Evolutionary conservation across 2,329 filamentous ascomycete species (phyloP).

Genomic region (Aspergillus quadrilineatus): DNA sequence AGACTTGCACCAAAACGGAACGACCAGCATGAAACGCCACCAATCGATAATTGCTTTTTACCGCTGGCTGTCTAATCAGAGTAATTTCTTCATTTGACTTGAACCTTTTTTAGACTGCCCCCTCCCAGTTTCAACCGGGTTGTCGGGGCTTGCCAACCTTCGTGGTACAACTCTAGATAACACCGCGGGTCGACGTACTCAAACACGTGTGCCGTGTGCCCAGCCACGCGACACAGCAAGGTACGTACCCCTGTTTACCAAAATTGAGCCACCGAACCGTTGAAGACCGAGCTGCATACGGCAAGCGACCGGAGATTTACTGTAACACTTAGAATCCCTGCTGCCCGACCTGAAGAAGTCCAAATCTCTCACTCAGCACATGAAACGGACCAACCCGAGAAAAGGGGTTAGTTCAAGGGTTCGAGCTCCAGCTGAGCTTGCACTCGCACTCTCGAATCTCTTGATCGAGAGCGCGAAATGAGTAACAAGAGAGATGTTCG

Average conservation of each 20-base stretch:
- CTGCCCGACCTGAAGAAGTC: neutral
- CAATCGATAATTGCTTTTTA: neutral
- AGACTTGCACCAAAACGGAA: neutral
- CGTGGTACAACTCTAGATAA: neutral
- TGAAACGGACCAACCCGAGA: neutral
- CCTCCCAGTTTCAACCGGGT: neutral
- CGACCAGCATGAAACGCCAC: neutral
- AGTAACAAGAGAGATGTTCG: no score
- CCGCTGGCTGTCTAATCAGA: neutral
- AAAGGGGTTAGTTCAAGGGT: neutral
- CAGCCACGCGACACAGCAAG: conserved; percentile 1
- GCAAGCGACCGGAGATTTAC: neutral
- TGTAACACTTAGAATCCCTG: neutral
- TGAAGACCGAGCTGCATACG: neutral
- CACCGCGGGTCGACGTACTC: neutral
- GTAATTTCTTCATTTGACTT: neutral
- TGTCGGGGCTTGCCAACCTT: neutral
- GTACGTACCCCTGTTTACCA: neutral
- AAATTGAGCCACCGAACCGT: neutral
- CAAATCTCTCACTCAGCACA: neutral
- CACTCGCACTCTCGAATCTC: neutral
- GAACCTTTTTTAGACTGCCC: neutral
- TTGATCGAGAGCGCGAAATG: neutral
- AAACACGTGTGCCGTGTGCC: neutral
- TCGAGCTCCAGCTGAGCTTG: neutral